phyloP scores from a whole-genome alignment of 176 grass and related monocot genomes.

The Phoenix dactylifera region DNA sequence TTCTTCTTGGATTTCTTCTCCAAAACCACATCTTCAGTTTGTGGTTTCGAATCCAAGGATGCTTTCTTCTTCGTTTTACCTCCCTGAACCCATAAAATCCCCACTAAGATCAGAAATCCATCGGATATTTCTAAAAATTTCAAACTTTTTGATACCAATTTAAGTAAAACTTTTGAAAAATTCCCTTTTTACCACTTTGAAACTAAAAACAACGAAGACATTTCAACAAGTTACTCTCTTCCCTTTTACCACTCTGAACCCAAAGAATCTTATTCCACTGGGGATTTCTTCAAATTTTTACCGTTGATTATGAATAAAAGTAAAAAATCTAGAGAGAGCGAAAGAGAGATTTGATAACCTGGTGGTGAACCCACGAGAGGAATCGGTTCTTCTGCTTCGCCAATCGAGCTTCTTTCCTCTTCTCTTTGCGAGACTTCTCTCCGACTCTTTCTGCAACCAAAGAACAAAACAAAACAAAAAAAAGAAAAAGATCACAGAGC shows the following conservation, averaged over 20 bases:
- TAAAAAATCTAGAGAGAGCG: too few relatives aligned
- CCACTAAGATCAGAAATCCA: too few relatives aligned
- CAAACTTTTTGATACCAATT: not conserved
- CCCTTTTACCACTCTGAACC: too few relatives aligned
- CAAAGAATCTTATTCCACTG: too few relatives aligned
- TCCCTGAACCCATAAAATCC: slow-evolving; percentile 8
- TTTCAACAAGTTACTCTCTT: too few relatives aligned
- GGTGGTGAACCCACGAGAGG: slow-evolving; percentile 47
- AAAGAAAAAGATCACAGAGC: too few relatives aligned
- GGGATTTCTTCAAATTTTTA: too few relatives aligned
- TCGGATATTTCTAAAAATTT: too few relatives aligned
- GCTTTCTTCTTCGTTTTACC: slow-evolving; percentile 18
- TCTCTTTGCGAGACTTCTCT: slow-evolving; percentile 36
- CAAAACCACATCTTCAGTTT: not conserved
- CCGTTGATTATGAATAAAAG: too few relatives aligned
- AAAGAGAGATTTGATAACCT: slow-evolving; percentile 20
- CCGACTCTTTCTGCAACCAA: slow-evolving; percentile 16
- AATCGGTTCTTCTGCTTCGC: slow-evolving; percentile 35
- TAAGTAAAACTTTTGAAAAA: not conserved
- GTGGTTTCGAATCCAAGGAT: not conserved
- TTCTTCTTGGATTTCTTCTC: slow-evolving; percentile 21
- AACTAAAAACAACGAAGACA: not conserved
- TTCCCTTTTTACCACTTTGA: too few relatives aligned
- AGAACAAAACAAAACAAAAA: not conserved
- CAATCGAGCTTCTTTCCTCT: slow-evolving; percentile 37